Percentiles rank a stretch among this genome's conserved stretches.
phyloP scores from a whole-genome alignment of 2,329 filamentous ascomycete species.

The Akanthomyces uredinophilus region DNA sequence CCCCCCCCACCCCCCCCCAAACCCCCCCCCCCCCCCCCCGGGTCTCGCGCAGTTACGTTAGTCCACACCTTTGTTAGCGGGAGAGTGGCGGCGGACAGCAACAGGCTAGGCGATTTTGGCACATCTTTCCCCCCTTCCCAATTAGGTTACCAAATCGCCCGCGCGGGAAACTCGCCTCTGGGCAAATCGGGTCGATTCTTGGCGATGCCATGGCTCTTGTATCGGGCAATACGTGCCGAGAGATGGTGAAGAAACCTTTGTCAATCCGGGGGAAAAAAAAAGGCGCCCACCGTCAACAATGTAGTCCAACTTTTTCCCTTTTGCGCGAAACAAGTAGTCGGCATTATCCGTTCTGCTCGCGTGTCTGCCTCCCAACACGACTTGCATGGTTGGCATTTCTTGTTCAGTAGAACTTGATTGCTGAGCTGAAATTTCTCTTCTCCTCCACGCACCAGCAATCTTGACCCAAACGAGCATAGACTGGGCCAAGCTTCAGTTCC shows the following conservation, averaged over 20 bases:
- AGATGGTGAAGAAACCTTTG: no score
- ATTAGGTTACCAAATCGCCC: slow-evolving; percentile 11
- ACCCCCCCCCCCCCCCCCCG: no score
- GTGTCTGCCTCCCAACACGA: neutral
- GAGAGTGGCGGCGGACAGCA: no score
- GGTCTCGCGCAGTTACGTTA: neutral
- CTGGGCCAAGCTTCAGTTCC: neutral
- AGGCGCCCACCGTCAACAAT: neutral
- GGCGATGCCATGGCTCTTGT: neutral
- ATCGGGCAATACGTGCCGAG: neutral
- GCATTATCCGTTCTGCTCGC: no score
- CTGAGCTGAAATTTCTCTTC: neutral
- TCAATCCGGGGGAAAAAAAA: no score
- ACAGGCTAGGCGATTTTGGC: neutral
- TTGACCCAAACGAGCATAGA: neutral
- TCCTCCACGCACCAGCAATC: neutral
- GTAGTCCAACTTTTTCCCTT: neutral
- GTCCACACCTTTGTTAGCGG: neutral
- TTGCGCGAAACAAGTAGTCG: no score
- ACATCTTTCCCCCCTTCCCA: neutral
- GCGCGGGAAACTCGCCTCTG: neutral
- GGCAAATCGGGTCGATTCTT: slow-evolving; percentile 6
- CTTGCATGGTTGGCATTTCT: neutral
- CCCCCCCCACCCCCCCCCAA: no score
- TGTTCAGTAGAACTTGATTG: neutral